Evolutionary conservation across 208 protist genomes (phyloP), one percentile per base, ranked within the genome.

Genomic region (Trypanosoma mega): DNA sequence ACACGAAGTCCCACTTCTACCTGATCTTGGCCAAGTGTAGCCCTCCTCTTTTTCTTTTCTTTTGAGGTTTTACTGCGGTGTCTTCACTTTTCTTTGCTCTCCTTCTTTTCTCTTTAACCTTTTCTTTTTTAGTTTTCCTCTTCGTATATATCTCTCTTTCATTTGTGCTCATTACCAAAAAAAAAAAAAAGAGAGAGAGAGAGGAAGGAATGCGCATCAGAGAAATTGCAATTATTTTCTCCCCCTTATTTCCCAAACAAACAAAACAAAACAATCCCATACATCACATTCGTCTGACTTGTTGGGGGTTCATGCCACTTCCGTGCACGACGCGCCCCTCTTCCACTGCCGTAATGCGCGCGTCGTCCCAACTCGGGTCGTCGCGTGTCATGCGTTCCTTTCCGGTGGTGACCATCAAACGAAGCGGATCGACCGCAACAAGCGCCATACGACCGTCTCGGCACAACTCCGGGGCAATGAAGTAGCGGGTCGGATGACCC

Each of bases 401-500:
- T 34, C 79, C 81, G 62, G 91, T 79, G 6, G 88, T 52, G 7
- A 94, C 68, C n/a, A 94, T 58, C 4, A 70, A 52, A 16, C 87
- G 83, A 18, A 94, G 66, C 12, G 75, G 68, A 43, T 94, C 87
- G 3, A 80, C 77, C 3, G 88, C 51, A 34, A 94, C 45, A 12
- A 94, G 63, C 29, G 79, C 87, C 8, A 94, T 55, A 56, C 58
- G 60, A 7, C 78, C 78, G 37, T 63, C 43, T 5, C 53, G 58
- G 46, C 80, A 87, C 43, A 92, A 63, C 64, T 92, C 79, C 21
- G 85, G 85, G 20, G 73, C 73, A 27, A 92, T 65, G 26, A 90
- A 90, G 58, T 82, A 92, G 29, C 82, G 85, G 31, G 78, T 84
- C n/a, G n/a, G n/a, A 3, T 51, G 37, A 8, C 27, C 23, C 0